A percentile compares a stretch with the other conserved stretches of the same genome.
Evolutionary conservation across 805 yeast genomes (phyloP).

Genomic region (Starmerella lactis-condensi): DNA sequence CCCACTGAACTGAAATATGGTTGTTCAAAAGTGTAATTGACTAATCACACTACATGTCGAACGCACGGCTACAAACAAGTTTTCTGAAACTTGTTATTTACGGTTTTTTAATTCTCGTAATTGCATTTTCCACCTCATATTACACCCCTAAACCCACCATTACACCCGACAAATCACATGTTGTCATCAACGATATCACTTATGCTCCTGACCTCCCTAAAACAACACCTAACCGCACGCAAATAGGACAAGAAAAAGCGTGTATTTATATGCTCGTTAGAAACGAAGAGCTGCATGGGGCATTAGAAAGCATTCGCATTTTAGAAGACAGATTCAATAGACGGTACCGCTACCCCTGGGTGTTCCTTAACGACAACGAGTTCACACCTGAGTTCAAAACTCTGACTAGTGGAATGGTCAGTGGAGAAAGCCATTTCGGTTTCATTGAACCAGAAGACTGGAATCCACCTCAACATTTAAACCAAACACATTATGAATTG

Average conservation of each 20-base stretch:
- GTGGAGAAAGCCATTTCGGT: conserved; percentile 68
- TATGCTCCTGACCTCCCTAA: conserved; percentile 17
- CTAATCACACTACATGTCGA: too few species aligned
- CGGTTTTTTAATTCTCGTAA: neutral
- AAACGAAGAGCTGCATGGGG: conserved; percentile 59
- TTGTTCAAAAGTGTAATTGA: too few species aligned
- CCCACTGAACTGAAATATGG: too few species aligned
- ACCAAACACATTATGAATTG: conserved; percentile 35
- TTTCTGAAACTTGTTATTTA: neutral
- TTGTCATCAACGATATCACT: conserved; percentile 11
- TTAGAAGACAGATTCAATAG: conserved; percentile 80
- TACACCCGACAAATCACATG: neutral
- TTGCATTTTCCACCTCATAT: neutral
- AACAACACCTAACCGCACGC: conserved; percentile 18
- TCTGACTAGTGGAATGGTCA: conserved; percentile 45
- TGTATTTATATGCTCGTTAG: conserved; percentile 75
- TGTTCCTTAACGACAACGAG: conserved; percentile 72
- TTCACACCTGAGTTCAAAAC: conserved; percentile 66
- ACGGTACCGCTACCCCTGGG: conserved; percentile 81
- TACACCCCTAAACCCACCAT: neutral
- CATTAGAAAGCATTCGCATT: conserved; percentile 57
- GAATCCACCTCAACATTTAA: conserved; percentile 59
- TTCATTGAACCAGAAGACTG: conserved; percentile 65
- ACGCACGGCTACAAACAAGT: too few species aligned
- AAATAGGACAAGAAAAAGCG: conserved; percentile 53